These are phyloP conservation scores for Fistulinella staudtii DNA, from an alignment of 1,284 basidiomycete species.

Conservation along the genomic window DNA sequence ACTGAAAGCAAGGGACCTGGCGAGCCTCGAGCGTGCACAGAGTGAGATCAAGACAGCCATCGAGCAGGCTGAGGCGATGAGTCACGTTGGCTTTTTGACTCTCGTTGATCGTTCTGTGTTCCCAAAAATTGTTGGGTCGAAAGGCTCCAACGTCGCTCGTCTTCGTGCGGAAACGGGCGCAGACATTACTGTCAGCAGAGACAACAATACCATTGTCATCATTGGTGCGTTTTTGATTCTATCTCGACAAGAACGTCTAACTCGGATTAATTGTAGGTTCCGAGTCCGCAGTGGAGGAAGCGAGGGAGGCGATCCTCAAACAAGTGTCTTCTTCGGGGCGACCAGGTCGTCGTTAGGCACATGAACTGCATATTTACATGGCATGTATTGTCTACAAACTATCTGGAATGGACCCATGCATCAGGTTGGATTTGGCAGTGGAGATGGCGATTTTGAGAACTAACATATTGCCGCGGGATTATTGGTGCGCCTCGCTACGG, in stretches of 20 bases:
- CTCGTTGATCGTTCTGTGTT: conserved; percentile 71
- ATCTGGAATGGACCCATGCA: conserved; percentile 23
- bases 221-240: conserved; percentile 54
- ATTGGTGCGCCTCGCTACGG: too few relatives aligned
- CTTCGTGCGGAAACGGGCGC: conserved; percentile 84
- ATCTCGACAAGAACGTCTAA: background rate
- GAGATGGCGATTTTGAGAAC: background rate
- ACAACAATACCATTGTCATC: conserved; percentile 81
- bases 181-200: conserved; percentile 84
- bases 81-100: conserved; percentile 75
- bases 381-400: conserved; percentile 28
- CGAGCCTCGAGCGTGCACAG: conserved; percentile 70
- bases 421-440: background rate
- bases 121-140: conserved; percentile 85
- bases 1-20: conserved; percentile 75
- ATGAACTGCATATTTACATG: conserved; percentile 23
- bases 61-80: conserved; percentile 69
- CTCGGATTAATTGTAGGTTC: conserved; percentile 45
- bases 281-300: conserved; percentile 65
- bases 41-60: conserved; percentile 66
- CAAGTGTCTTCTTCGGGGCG: conserved; percentile 51
- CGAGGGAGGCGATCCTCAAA: conserved; percentile 77
- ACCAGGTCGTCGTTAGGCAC: conserved; percentile 40
- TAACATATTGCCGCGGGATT: background rate
- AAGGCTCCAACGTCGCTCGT: conserved; percentile 82